phyloP scores from a whole-genome alignment of 2,329 filamentous ascomycete species.

The Penicillium sp. region DNA sequence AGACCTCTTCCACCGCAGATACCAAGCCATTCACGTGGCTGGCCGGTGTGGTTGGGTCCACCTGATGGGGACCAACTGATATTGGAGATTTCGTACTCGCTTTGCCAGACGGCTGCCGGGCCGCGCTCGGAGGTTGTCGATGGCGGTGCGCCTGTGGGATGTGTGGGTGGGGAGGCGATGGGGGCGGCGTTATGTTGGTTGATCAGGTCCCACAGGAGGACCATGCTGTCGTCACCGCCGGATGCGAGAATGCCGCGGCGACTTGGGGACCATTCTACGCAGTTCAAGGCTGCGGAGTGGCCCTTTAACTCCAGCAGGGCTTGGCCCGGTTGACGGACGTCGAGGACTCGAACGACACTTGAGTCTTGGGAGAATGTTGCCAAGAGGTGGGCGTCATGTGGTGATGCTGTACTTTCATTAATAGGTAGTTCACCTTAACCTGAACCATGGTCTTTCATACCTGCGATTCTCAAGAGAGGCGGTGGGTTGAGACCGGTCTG shows the following conservation, averaged over 20 bases:
- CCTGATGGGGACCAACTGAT: conserved; percentile 49
- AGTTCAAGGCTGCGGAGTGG: conserved; percentile 82
- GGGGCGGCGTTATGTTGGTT: conserved; percentile 60
- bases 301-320: conserved; percentile 90
- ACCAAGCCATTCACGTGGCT: conserved; percentile 45
- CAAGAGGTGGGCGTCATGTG: conserved; percentile 90
- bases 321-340: conserved; percentile 93
- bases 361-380: conserved; percentile 97
- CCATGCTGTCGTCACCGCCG: conserved; percentile 87
- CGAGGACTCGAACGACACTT: conserved; percentile 87
- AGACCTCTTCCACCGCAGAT: conserved; percentile 49
- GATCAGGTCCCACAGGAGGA: conserved; percentile 91
- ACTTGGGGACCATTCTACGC: conserved; percentile 91
- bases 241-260: conserved; percentile 86
- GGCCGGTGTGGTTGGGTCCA: conserved; percentile 35
- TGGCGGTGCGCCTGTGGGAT: conserved; percentile 24
- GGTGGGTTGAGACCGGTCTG: conserved; percentile 58
- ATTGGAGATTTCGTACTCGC: conserved; percentile 50
- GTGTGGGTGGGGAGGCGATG: conserved; percentile 40
- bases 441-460: conserved; percentile 28
- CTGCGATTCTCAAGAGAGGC: conserved; percentile 45
- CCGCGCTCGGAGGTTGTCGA: conserved; percentile 44
- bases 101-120: conserved; percentile 48
- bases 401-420: conserved; percentile 63
- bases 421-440: conserved; percentile 7